A percentile compares a stretch with the other conserved stretches of the same genome.
Evolutionary conservation across 2,329 filamentous ascomycete genomes (phyloP).

Genomic region (Didymellaceae sp.): DNA sequence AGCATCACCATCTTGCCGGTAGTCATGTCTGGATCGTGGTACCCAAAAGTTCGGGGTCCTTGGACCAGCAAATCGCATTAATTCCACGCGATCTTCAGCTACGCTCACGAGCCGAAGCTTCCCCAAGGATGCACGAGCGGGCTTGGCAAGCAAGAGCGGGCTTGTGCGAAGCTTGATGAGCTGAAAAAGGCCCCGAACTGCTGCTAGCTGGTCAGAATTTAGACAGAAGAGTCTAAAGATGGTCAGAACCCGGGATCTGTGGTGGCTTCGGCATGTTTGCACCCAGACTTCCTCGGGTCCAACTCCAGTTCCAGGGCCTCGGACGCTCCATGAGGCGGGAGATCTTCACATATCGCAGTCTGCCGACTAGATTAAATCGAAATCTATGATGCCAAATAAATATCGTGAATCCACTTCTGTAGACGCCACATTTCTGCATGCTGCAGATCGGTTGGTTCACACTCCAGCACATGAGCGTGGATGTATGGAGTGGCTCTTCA

Average conservation of each 20-base stretch:
- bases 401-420: too few species aligned
- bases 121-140: neutral
- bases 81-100: neutral
- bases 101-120: neutral
- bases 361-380: neutral
- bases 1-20: neutral
- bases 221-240: too few species aligned
- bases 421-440: too few species aligned
- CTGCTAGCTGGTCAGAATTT: too few species aligned
- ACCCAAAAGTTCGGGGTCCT: neutral
- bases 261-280: neutral
- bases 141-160: neutral
- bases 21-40: constrained; percentile 1
- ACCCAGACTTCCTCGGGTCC: neutral
- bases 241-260: neutral
- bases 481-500: too few species aligned
- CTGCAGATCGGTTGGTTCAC: too few species aligned
- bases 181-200: neutral
- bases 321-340: too few species aligned
- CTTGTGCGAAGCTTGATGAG: neutral
- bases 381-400: too few species aligned
- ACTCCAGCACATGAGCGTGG: too few species aligned
- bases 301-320: neutral
- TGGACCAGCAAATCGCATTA: neutral
- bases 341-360: neutral